A percentile compares a stretch with the other conserved stretches of the same genome.
Conservation (phyloP, 2,329 filamentous ascomycete genomes). For the Aspergillus hiratsukae region DNA sequence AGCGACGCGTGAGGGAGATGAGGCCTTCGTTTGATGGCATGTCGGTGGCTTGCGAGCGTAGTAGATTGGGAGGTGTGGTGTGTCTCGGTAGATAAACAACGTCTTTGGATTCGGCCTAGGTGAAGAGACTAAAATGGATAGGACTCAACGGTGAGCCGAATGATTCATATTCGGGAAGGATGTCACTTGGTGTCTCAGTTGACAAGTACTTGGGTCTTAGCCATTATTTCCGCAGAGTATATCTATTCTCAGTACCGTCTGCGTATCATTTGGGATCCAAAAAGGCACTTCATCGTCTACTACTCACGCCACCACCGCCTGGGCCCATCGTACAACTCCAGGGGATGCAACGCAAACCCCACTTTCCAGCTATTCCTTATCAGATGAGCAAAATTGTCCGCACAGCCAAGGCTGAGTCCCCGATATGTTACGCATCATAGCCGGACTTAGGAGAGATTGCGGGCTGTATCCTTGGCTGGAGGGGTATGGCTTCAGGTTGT, state of each 20-base stretch:
- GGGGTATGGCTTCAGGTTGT: background rate
- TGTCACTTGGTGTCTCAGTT: background rate
- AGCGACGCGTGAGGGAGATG: slow-evolving; percentile 16
- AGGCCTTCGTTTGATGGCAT: slow-evolving; percentile 27
- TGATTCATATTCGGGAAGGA: too few species aligned
- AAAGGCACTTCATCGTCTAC: background rate
- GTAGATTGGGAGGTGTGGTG: background rate
- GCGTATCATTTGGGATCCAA: too few species aligned
- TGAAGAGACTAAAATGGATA: background rate
- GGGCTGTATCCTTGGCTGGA: background rate
- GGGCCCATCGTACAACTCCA: background rate
- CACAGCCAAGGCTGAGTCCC: background rate
- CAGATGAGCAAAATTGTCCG: background rate
- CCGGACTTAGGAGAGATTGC: background rate
- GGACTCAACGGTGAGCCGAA: background rate
- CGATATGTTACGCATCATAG: background rate
- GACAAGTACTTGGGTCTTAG: too few species aligned
- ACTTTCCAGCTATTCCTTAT: background rate
- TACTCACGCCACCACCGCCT: background rate
- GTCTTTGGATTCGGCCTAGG: background rate
- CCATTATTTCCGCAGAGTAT: too few species aligned
- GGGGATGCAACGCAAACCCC: background rate
- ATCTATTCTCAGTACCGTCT: too few species aligned
- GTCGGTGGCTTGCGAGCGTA: background rate
- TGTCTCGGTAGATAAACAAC: background rate